Evolutionary conservation across 495 filamentous ascomycete genomes (phyloP), one percentile per base, ranked within the genome.

Genomic region (Podospora didyma): DNA sequence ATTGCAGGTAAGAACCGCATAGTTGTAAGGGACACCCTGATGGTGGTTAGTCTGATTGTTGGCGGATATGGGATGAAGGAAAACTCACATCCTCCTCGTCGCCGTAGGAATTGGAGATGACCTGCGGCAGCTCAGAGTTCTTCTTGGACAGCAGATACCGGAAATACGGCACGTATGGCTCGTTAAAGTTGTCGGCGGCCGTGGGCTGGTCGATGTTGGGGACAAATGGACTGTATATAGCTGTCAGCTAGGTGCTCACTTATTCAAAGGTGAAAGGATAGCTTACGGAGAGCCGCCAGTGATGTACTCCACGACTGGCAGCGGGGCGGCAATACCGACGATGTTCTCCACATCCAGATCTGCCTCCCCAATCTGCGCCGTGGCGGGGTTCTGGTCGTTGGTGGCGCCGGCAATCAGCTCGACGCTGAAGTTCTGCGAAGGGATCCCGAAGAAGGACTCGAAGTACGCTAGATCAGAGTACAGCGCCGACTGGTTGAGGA

Each of bases 271-370:
- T 10, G 21, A 22, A 35, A 34, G 34, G 26, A 23, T 3, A 45
- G 49, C 56, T 46, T 34, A 59, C 66, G 68, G 84, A 35, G 78
- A 47, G 16, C 86, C 87, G 22, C 82, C 86, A 17, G 86, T 88
- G 67, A 75, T 86, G 72, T 81, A 90, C 54, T 87, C 85, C 0
- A 74, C 79, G n/a, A 85, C 76, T 0, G 85, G 84, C 7, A 86
- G 69, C 2, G 83, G 83, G 41, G 77, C 70, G 59, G 74, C 76
- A 20, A 89, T 57, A 26, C 79, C 77, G 53, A 87, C 52, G 58
- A 85, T 82, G 54, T 88, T 87, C 69, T 92, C 84, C 31, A 87
- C 72, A 58, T 92, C 89, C 7, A 92, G 78, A 69, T 89, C 86
- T 51, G 87, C 88, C 69, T 92, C 89, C 34, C 77, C 78, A 24